These are phyloP conservation scores for Trypanosoma conorhini DNA, from an alignment of 208 protist species.

Conservation along the genomic window DNA sequence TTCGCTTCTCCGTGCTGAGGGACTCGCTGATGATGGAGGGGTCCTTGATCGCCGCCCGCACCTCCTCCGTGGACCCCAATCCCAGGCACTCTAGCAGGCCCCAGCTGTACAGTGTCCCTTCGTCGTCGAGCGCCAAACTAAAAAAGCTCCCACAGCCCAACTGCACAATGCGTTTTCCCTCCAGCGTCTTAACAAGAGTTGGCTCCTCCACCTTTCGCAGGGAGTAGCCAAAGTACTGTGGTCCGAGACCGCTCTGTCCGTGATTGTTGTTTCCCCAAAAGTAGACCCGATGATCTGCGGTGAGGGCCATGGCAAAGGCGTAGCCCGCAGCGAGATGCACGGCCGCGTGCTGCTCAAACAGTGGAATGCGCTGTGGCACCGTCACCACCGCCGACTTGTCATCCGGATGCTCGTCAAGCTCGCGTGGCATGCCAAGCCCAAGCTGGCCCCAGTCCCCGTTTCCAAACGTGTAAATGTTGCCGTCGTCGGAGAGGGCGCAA, in stretches of 20 bases:
- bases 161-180: slow-evolving; percentile 70
- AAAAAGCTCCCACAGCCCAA: slow-evolving; percentile 89
- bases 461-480: slow-evolving; percentile 79
- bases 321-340: slow-evolving; percentile 72
- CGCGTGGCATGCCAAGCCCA: slow-evolving; percentile 47
- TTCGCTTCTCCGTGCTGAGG: slow-evolving; percentile 76
- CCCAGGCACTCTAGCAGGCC: slow-evolving; percentile 84
- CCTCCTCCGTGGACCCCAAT: slow-evolving; percentile 63
- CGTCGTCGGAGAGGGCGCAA: slow-evolving; percentile 52
- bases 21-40: slow-evolving; percentile 56
- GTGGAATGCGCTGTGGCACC: slow-evolving; percentile 65
- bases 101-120: slow-evolving; percentile 83
- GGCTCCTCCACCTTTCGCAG: slow-evolving; percentile 74
- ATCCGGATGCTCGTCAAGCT: slow-evolving; percentile 42
- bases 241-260: slow-evolving; percentile 81
- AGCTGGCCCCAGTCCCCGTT: slow-evolving; percentile 89
- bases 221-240: slow-evolving; percentile 46
- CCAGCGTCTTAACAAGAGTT: slow-evolving; percentile 62
- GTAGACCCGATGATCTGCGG: slow-evolving; percentile 70
- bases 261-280: slow-evolving; percentile 94
- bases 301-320: slow-evolving; percentile 84
- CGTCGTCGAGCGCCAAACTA: slow-evolving; percentile 62
- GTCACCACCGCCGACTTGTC: slow-evolving; percentile 51
- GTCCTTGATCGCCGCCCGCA: slow-evolving; percentile 32
- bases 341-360: slow-evolving; percentile 63